phyloP scores from a whole-genome alignment of 208 protist genomes.

The Naegleria fowleri region DNA sequence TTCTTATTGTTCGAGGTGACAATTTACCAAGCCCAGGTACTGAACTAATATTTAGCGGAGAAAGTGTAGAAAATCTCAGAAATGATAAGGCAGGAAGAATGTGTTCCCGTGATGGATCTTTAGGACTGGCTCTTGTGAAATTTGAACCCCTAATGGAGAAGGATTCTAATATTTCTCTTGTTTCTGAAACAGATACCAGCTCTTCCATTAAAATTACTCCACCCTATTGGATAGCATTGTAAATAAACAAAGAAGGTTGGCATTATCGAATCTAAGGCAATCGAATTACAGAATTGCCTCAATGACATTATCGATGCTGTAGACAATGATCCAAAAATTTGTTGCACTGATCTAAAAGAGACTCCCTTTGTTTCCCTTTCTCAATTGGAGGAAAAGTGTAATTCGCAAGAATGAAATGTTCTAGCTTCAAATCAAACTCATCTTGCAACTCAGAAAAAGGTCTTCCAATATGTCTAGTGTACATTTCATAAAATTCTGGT shows the following conservation, averaged over 20 bases:
- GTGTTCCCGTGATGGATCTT: background rate
- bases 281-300: no score
- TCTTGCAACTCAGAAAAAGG: background rate
- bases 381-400: background rate
- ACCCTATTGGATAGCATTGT: background rate
- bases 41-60: background rate
- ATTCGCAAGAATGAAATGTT: background rate
- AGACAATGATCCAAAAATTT: background rate
- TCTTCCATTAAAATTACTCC: background rate
- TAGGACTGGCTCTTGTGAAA: background rate
- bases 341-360: background rate
- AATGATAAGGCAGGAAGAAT: background rate
- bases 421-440: background rate
- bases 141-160: background rate
- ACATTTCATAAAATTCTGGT: background rate
- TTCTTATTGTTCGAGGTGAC: conserved; percentile 58
- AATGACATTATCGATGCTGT: background rate
- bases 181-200: background rate
- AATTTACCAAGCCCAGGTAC: background rate
- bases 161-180: background rate
- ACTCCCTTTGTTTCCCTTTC: background rate
- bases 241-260: no score
- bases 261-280: no score
- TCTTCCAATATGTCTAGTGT: background rate
- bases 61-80: background rate